Percentiles rank a stretch among this genome's conserved stretches.
Conservation (phyloP, 176 grass and related monocot species). For the Raddia guianensis region DNA sequence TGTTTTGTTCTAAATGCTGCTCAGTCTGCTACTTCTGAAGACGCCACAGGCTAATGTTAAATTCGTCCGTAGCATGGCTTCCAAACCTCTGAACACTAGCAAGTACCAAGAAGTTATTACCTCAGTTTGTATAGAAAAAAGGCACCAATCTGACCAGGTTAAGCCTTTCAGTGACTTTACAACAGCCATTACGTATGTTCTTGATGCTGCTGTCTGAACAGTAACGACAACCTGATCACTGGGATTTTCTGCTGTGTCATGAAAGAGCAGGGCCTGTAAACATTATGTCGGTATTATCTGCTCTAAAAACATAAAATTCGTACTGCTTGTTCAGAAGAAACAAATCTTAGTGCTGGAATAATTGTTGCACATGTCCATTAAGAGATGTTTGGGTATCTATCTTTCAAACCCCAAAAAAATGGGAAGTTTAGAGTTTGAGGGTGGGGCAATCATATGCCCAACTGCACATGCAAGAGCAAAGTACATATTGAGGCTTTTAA, state of each 20-base stretch:
- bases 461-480: constrained; percentile 32
- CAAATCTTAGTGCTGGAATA: constrained; percentile 5
- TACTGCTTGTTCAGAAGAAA: constrained; percentile 1
- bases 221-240: not conserved
- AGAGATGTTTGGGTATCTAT: constrained; percentile 21
- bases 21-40: constrained; percentile 23
- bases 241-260: not conserved
- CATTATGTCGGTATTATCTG: not conserved
- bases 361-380: not conserved
- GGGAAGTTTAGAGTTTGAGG: constrained; percentile 21
- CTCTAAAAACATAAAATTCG: not conserved
- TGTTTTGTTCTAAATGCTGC: constrained; percentile 28
- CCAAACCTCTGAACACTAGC: constrained; percentile 6
- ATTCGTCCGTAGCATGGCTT: constrained; percentile 22
- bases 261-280: not conserved
- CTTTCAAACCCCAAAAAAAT: constrained; percentile 8
- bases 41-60: constrained; percentile 30
- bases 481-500: constrained; percentile 31
- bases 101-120: constrained; percentile 45
- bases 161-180: not conserved
- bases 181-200: not conserved
- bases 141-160: constrained; percentile 5
- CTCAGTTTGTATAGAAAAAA: not conserved
- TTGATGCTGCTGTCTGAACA: not conserved
- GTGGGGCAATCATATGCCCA: constrained; percentile 31